Base-by-base conservation (phyloP, 2,329 filamentous ascomycete genomes). In the Sarocladiaceae sp. region DNA sequence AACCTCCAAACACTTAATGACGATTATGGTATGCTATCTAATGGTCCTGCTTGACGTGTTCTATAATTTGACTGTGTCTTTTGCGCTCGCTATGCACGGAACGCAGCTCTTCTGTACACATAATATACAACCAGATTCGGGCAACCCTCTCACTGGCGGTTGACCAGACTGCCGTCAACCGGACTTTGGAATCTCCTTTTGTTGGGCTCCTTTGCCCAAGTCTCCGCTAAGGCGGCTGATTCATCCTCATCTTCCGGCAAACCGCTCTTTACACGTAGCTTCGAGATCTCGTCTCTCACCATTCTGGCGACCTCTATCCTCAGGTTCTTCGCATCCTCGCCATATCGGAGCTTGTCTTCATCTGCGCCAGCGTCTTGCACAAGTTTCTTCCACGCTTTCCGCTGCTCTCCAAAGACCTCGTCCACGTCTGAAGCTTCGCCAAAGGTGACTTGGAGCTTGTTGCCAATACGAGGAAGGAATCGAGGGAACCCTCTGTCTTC, bases 401-500 rank as follows among this genome's bases (percentile, higher is more conserved):
- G 79, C 64, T 95, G 72, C 54, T 90, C 88, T 3, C 88, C 90
- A 73, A 97, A 96, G 1, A 85, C 76, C 17, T 72, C 74, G 53
- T 94, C 88, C 1, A 79, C 77, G 62, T 95, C 86, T 1, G 95
- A 76, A 15, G 80, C 81, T 53, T 93, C 84, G 20, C 94, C 94
- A 66, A 96, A 92, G 2, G 84, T 85, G 49, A 96, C 76, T 46
- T 76, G 81, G 49, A 96, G 75, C 6, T 77, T 78, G 59, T 89
- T 86, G 50, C 87, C 84, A 11, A 83, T 71, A 3, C 93, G 81
- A 1, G 94, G 94, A 13, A 96, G 60, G 62, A 90, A 94, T 12
- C 90, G 83, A 1, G 93, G 94, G 60, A 85, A 96, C 2, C 70
- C 71, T 42, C 94, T 81, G 53, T 84, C 79, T 69, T 97, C 93